Evolutionary conservation across 495 filamentous ascomycete genomes (phyloP).

Genomic region (Talaromyces proteolyticus): DNA sequence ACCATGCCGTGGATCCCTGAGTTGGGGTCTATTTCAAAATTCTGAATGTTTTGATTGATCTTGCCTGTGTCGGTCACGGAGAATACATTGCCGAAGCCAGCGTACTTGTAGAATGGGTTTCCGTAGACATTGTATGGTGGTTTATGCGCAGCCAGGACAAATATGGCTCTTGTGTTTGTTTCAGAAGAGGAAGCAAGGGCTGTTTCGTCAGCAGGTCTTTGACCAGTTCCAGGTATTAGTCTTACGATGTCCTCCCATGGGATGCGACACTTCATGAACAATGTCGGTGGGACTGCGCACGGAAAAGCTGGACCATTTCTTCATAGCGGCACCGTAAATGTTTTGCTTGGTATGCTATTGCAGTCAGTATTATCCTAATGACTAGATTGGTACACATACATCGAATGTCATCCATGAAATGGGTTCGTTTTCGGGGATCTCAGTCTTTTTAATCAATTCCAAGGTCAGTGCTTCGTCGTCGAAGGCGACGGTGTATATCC

Average conservation of each 20-base stretch:
- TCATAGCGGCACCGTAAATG: slow-evolving; percentile 84
- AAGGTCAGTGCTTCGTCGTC: slow-evolving; percentile 70
- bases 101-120: slow-evolving; percentile 83
- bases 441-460: slow-evolving; percentile 68
- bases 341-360: slow-evolving; percentile 67
- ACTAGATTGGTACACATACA: slow-evolving; percentile 36
- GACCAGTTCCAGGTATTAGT: too few species aligned
- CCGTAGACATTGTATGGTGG: slow-evolving; percentile 76
- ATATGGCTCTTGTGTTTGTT: slow-evolving; percentile 81
- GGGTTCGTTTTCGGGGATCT: slow-evolving; percentile 72
- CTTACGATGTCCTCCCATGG: slow-evolving; percentile 59
- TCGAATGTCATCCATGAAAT: slow-evolving; percentile 91
- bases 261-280: slow-evolving; percentile 65
- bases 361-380: slow-evolving; percentile 10
- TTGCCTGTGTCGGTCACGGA: slow-evolving; percentile 55
- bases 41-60: slow-evolving; percentile 66
- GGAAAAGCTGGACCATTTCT: slow-evolving; percentile 78
- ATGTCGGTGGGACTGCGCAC: slow-evolving; percentile 76
- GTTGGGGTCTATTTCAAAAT: slow-evolving; percentile 67
- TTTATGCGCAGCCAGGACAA: slow-evolving; percentile 69
- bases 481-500: slow-evolving; percentile 79
- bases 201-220: slow-evolving; percentile 21
- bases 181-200: slow-evolving; percentile 59
- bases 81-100: slow-evolving; percentile 74
- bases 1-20: slow-evolving; percentile 87